These are phyloP conservation scores for Alternaria sp. DNA, from an alignment of 2,329 filamentous ascomycete genomes.

Conservation along the genomic window DNA sequence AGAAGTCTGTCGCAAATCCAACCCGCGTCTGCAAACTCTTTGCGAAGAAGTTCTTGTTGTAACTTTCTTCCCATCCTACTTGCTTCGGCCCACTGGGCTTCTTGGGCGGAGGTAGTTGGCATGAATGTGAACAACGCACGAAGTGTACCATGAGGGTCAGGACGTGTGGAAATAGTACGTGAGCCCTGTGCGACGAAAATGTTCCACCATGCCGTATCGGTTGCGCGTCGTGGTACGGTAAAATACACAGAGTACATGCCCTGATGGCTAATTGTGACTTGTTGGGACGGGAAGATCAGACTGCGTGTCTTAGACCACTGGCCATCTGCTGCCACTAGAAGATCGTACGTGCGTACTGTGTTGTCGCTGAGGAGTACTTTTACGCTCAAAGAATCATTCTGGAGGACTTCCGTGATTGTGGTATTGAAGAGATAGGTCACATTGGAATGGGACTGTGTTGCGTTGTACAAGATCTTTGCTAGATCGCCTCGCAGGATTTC, in stretches of 20 bases:
- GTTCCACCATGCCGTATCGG: background rate
- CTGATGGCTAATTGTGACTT: conserved; percentile 55
- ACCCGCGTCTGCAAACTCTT: background rate
- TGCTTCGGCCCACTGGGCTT: background rate
- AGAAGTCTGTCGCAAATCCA: background rate
- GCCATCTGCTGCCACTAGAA: conserved; percentile 67
- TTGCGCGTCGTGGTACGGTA: background rate
- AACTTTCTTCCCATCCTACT: background rate
- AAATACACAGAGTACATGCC: conserved; percentile 17
- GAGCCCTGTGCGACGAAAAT: background rate
- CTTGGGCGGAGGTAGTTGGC: background rate
- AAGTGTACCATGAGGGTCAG: background rate
- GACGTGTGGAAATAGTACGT: background rate
- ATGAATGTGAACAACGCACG: background rate
- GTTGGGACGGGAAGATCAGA: conserved; percentile 32
- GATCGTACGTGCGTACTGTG: conserved; percentile 56
- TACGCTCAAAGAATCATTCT: background rate
- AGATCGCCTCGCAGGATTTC: background rate
- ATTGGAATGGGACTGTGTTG: background rate
- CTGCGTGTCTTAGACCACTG: conserved; percentile 58
- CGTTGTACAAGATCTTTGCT: background rate
- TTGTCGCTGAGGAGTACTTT: conserved; percentile 48
- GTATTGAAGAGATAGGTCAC: background rate
- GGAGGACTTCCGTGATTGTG: background rate
- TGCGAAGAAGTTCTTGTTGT: background rate